Percentiles rank a stretch among this genome's conserved stretches.
Evolutionary conservation across 345 rosid genomes (phyloP).

Genomic region (Microthlaspi erraticum): DNA sequence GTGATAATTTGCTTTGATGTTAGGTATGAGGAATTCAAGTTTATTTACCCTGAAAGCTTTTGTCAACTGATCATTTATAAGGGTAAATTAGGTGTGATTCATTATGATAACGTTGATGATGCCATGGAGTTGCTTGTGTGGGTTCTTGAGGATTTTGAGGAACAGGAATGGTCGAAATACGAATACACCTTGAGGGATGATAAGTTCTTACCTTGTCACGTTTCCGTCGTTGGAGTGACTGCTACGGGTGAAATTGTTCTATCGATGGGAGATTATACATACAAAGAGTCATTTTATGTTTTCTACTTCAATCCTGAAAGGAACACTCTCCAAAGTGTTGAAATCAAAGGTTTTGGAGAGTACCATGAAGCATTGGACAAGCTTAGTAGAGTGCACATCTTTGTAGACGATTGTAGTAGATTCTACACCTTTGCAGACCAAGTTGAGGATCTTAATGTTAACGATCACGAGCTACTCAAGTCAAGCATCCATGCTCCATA

Average conservation of each 20-base stretch:
- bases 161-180: no score
- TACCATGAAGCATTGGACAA: neutral
- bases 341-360: neutral
- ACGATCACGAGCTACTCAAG: neutral
- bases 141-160: neutral
- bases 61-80: no score
- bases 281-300: neutral
- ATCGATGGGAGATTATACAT: neutral
- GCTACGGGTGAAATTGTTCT: neutral
- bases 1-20: neutral
- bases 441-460: neutral
- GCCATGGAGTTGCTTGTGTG: neutral
- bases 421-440: neutral
- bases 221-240: neutral
- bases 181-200: no score
- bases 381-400: no score
- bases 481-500: no score
- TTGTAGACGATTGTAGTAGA: no score
- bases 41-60: no score
- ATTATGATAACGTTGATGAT: neutral
- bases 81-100: conserved; percentile 21
- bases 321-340: neutral
- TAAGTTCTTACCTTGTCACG: no score
- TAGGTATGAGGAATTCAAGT: conserved; percentile 4
- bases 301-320: neutral